Base-by-base conservation (phyloP, 176 grass and related monocot genomes). In the Musa beccarii region DNA sequence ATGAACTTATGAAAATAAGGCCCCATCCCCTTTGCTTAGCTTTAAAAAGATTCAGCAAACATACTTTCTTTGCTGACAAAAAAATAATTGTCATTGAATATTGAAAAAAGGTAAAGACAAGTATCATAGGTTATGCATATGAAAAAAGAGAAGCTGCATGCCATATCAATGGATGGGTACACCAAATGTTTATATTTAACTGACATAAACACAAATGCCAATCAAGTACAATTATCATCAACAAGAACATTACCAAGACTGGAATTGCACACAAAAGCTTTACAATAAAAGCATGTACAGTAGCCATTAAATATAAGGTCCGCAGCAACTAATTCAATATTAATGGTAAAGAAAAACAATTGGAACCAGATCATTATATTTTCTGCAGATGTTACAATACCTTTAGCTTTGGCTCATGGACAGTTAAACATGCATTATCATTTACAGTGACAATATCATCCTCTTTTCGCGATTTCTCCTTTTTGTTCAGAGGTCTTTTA, bases 401-500 rank as follows among this genome's bases (percentile, higher is more conserved):
- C 91, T 99, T 99, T 29, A 99, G 80, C 79, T 94, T 99, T 79
- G 95, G 95, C 77, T 99, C 95, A 51, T 92, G 43, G 83, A 99
- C 95, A 83, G 91, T 86, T 75, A 99, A 80, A 81, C 34, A 87
- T 53, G 82, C 76, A 79, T 63, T 87, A 86, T 92, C 84, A 85
- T 91, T 91, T 10, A 99, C 95, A 2, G 76, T 77, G 84, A 99
- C 87, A 72, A 93, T 93, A 34, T 99, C 95, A 67, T 99, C 95
- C 81, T 99, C 95, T 77, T 99, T 99, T 65, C 91, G 84, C 79
- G 95, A 94, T 70, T 89, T 65, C 84, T 99, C 95, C 74, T 92
- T 99, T 86, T 88, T 99, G 81, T 99, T 99, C 74, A 99, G 53
- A 84, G 95, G 95, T 80, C 95, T 88, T 85, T 99, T 99, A 75